These are phyloP conservation scores for Saccharomycopsis oosterbeekiorum DNA, from an alignment of 805 yeast genomes.

Conservation along the genomic window DNA sequence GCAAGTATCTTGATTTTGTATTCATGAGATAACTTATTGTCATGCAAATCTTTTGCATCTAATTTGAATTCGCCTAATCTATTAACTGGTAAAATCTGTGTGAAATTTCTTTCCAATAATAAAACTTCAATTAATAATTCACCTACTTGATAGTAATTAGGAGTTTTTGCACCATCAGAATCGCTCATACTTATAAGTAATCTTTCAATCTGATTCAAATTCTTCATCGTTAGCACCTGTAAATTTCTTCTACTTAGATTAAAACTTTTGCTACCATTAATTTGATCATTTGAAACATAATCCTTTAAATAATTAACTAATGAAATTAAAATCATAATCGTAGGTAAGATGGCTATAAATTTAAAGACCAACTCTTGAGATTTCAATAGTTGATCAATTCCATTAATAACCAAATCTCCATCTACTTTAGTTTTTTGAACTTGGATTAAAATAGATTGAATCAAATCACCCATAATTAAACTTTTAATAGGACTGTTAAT, in stretches of 20 bases:
- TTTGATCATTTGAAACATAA: slow-evolving; percentile 25
- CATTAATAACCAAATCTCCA: slow-evolving; percentile 80
- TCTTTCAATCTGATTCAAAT: slow-evolving; percentile 51
- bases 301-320: slow-evolving; percentile 22
- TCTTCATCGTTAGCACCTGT: slow-evolving; percentile 31
- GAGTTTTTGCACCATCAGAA: slow-evolving; percentile 8
- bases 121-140: slow-evolving; percentile 56
- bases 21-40: slow-evolving; percentile 27
- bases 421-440: slow-evolving; percentile 96
- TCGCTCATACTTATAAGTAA: slow-evolving; percentile 29
- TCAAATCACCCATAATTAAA: slow-evolving; percentile 55
- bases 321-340: slow-evolving; percentile 48
- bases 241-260: slow-evolving; percentile 24
- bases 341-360: slow-evolving; percentile 79
- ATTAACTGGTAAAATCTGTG: slow-evolving; percentile 38
- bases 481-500: slow-evolving; percentile 59
- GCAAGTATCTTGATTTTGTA: slow-evolving; percentile 39
- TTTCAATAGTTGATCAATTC: slow-evolving; percentile 81
- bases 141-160: slow-evolving; percentile 40
- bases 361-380: slow-evolving; percentile 95
- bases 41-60: slow-evolving; percentile 53
- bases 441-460: slow-evolving; percentile 76
- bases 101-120: slow-evolving; percentile 43
- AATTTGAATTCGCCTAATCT: slow-evolving; percentile 46
- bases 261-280: slow-evolving; percentile 28